Conservation (phyloP, 768 basidiomycete species). For the Pleurotus salmoneostramineus region DNA sequence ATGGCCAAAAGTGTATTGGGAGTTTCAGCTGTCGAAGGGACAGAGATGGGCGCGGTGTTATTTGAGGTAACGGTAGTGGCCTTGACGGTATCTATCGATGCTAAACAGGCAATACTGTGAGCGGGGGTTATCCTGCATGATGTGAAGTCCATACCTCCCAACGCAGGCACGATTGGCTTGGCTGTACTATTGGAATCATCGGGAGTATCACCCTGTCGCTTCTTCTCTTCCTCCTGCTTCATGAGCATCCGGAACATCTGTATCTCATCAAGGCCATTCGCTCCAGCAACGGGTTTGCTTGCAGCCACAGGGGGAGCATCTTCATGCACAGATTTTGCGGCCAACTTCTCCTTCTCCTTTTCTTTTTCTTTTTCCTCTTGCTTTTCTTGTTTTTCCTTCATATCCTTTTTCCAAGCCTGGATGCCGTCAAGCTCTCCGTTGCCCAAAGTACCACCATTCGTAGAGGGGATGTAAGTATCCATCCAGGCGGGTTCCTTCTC, state of each 20-base stretch:
- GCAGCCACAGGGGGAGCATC: constrained; percentile 9
- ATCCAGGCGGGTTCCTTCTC: constrained; percentile 94
- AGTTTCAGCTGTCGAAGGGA: constrained; percentile 6
- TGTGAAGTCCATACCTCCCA: not conserved
- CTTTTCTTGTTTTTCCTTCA: constrained; percentile 74
- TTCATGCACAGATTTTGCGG: not conserved
- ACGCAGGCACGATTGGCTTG: not conserved
- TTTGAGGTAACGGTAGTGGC: not conserved
- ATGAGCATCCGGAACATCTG: constrained; percentile 81
- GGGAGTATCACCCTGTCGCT: constrained; percentile 22
- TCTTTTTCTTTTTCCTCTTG: constrained; percentile 20
- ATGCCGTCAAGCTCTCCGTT: constrained; percentile 79
- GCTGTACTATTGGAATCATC: constrained; percentile 6
- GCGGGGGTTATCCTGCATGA: not conserved
- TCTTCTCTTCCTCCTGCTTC: constrained; percentile 67
- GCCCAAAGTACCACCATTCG: constrained; percentile 60
- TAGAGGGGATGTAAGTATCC: constrained; percentile 76
- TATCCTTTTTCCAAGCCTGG: constrained; percentile 83
- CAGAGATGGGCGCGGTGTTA: not conserved
- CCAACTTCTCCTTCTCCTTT: constrained; percentile 10
- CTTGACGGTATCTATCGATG: constrained; percentile 2
- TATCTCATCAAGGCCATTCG: constrained; percentile 69
- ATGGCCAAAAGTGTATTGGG: constrained; percentile 6
- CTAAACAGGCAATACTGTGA: constrained; percentile 1
- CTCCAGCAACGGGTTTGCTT: not conserved